Conservation (phyloP, 495 filamentous ascomycete species). For the Tuber brumale region DNA sequence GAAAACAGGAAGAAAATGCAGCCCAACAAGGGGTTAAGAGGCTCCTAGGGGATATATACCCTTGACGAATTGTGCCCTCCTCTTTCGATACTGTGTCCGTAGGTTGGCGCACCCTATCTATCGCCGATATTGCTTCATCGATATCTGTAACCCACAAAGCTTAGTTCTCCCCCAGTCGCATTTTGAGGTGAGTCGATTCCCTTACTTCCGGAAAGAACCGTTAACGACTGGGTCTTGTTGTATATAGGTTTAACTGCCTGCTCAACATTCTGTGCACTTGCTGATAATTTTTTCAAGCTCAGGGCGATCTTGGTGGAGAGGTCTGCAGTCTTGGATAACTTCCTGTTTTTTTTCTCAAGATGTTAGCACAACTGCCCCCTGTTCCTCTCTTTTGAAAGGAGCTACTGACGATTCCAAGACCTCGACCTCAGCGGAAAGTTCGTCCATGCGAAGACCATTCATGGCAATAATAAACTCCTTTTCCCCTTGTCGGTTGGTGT, state of each 20-base stretch:
- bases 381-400: not conserved
- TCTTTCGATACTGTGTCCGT: conserved; percentile 81
- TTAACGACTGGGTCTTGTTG: conserved; percentile 82
- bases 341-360: conserved; percentile 22
- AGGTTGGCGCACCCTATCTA: conserved; percentile 79
- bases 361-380: conserved; percentile 10
- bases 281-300: conserved; percentile 74
- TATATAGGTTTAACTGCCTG: conserved; percentile 89
- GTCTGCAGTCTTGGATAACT: conserved; percentile 57
- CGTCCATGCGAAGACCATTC: conserved; percentile 47
- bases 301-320: conserved; percentile 92
- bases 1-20: not conserved
- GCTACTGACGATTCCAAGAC: conserved; percentile 52
- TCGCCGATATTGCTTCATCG: conserved; percentile 73
- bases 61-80: conserved; percentile 80
- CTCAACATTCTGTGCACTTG: conserved; percentile 78
- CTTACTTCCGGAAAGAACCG: conserved; percentile 70
- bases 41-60: conserved; percentile 51
- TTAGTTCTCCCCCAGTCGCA: conserved; percentile 19
- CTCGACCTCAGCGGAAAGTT: conserved; percentile 60
- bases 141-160: conserved; percentile 55
- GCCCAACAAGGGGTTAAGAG: not conserved
- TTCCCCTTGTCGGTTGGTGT: not conserved
- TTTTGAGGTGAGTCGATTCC: conserved; percentile 11
- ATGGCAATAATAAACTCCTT: conserved; percentile 11